Evolutionary conservation across 2,329 filamentous ascomycete genomes (phyloP).

Genomic region (Epichloe brachyelytri): DNA sequence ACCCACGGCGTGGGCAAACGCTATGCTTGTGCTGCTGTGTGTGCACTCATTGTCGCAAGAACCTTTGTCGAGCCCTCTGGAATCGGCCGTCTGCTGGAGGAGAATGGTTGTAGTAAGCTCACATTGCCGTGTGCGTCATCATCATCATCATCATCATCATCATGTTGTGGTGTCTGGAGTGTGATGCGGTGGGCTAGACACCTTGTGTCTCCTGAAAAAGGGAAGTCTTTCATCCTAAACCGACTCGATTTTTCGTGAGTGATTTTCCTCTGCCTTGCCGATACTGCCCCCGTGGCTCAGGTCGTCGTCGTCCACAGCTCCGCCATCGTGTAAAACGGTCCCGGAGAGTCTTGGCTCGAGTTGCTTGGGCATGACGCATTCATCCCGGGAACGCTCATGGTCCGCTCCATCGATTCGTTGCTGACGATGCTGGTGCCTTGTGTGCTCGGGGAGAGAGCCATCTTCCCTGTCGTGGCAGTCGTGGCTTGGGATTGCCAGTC

Average conservation of each 20-base stretch:
- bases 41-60: not conserved
- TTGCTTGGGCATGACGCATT: constrained; percentile 25
- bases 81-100: not conserved
- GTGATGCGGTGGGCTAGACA: constrained; percentile 19
- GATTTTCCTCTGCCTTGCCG: constrained; percentile 34
- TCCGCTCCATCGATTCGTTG: constrained; percentile 41
- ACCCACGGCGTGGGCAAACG: no score
- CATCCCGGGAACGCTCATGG: constrained; percentile 27
- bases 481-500: constrained; percentile 53
- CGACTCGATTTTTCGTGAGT: constrained; percentile 50
- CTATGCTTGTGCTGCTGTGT: no score
- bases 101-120: not conserved
- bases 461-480: constrained; percentile 49
- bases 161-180: constrained; percentile 21
- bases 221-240: constrained; percentile 49
- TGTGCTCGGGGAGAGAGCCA: constrained; percentile 52
- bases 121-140: constrained; percentile 7
- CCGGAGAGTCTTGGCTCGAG: constrained; percentile 15
- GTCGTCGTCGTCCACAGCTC: constrained; percentile 18
- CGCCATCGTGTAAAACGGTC: constrained; percentile 13
- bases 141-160: constrained; percentile 9
- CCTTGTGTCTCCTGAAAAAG: constrained; percentile 43
- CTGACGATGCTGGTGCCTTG: constrained; percentile 54
- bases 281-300: constrained; percentile 27
- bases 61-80: no score